Evolutionary conservation across 768 basidiomycete genomes (phyloP), one percentile per base, ranked within the genome.

Genomic region (Paxillus involutus): DNA sequence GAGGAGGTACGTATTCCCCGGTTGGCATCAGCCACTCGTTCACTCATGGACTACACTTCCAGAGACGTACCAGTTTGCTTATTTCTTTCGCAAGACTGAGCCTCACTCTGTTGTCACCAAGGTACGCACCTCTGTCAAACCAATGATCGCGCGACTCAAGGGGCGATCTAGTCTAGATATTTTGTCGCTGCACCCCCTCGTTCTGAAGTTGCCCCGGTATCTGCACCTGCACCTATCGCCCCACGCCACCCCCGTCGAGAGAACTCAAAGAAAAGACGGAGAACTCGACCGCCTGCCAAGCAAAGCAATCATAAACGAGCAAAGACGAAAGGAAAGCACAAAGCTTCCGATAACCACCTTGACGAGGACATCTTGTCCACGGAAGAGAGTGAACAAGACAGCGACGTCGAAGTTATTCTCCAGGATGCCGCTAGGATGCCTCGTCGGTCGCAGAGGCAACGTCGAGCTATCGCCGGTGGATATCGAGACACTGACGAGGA

Each of bases 11-110:
- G 56, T 49, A 26, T 16, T 6, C 13, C 21, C 24, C 35, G 26
- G 3, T 44, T 45, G 41, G 17, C 41, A 12, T 40, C 45, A 5
- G 42, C 29, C 47, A 48, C 52, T 47, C 48, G 47, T 51, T 53
- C 36, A 52, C 42, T 4, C 52, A 52, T 49, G 35, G 44, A 33
- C 40, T 47, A 42, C 49, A 37, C 29, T 45, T 17, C 66, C 35
- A 95, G 94, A 89, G 55, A 81, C 80, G 0, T 96, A 95, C 64
- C 94, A 96, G 59, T 94, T 92, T 67, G 92, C 89, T 45, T 96
- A 92, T 67, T 96, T 94, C 72, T 76, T 95, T 59, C 82, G 91
- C 21, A 86, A 85, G 70, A 85, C 83, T 3, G 91, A 93, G 48
- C 80, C 88, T 10, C 91, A 95, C 68, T 84, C 89, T 0, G 78